These are phyloP conservation scores for Esteya vermicola DNA, from an alignment of 2,329 filamentous ascomycete species.

Conservation along the genomic window DNA sequence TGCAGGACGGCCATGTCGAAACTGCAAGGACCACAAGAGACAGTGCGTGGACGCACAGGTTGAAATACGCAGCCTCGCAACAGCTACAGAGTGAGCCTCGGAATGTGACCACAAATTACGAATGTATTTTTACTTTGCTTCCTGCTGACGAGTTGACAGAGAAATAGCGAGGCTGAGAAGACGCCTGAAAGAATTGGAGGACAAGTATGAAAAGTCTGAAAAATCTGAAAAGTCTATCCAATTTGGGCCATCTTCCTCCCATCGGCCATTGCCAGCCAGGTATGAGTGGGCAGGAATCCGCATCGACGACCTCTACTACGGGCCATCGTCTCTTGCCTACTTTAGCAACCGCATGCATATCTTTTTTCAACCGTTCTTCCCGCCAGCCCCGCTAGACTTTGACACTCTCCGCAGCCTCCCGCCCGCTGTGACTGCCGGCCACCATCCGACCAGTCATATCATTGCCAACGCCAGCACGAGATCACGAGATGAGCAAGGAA, in stretches of 20 bases:
- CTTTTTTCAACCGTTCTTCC: background rate
- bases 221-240: background rate
- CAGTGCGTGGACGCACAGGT: background rate
- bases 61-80: background rate
- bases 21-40: background rate
- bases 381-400: too few species aligned
- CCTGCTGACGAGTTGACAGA: background rate
- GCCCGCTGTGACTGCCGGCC: too few species aligned
- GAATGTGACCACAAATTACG: too few species aligned
- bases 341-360: background rate
- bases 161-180: background rate
- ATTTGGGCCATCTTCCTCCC: too few species aligned
- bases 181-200: background rate
- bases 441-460: too few species aligned
- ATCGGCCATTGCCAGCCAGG: too few species aligned
- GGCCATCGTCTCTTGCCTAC: background rate
- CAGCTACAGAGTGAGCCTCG: background rate
- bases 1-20: background rate
- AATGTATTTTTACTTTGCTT: background rate
- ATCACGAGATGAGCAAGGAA: background rate
- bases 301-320: background rate
- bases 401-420: background rate
- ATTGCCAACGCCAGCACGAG: background rate
- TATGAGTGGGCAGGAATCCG: background rate
- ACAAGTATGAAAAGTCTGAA: background rate